Evolutionary conservation across 805 yeast genomes (phyloP), one percentile per base, ranked within the genome.

Genomic region (Metschnikowia hibisci): DNA sequence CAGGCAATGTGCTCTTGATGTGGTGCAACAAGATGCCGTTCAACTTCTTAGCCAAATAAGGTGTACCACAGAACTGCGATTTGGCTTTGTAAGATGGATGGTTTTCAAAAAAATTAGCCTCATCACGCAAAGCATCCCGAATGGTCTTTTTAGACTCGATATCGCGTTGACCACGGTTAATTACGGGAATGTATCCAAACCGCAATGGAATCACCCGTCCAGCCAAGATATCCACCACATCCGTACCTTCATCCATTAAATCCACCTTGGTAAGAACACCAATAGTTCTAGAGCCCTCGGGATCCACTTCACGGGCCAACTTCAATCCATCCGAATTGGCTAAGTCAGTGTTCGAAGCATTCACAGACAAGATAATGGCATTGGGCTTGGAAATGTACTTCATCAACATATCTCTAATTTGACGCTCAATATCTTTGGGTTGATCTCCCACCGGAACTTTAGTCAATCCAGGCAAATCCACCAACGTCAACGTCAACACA

Each of bases 371-470:
- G 46, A 93, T 84, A 52, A 93, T 87, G 48, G 97, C 96, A 58
- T 93, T 91, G 45, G 98, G 98, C 58, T 89, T 89, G 22, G 96
- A 84, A 52, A 93, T 90, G 62, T 84, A 93, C 66, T 89, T 90
- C 76, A 93, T 75, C 37, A 93, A 74, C 88, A 93, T 84, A 51
- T 89, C 96, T 60, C 89, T 82, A 58, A 93, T 93, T 68, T 88
- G 97, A 52, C 77, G 81, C 70, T 93, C 99, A 53, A 93, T 93
- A 65, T 93, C 99, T 57, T 86, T 84, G 43, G 99, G 99, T 68
- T 93, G 99, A 68, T 93, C 99, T 39, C 99, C 99, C 43, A 93
- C 96, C 4, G 99, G 99, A 30, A 93, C 99, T 63, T 93, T 93
- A 32, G 99, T 93, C 58, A 93, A 78, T 47, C 99, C 99, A 8